These are phyloP conservation scores for Paramecium biaurelia DNA, from an alignment of 73 alveolate genomes.

Conservation along the genomic window DNA sequence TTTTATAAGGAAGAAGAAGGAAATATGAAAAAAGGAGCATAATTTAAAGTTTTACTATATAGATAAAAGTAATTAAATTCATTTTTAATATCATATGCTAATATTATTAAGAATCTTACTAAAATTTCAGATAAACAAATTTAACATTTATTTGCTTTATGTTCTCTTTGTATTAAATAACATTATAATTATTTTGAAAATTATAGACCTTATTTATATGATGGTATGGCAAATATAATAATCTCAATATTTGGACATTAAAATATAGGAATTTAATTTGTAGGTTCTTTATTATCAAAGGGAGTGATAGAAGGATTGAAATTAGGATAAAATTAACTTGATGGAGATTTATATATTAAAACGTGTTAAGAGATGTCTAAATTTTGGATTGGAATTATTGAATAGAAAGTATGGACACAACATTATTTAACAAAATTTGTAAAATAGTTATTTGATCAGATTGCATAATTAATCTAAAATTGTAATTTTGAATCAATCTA, in stretches of 20 bases:
- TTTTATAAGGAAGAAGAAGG: conserved; percentile 46
- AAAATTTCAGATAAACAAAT: conserved; percentile 36
- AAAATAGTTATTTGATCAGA: background rate
- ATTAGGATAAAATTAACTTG: background rate
- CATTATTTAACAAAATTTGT: conserved; percentile 10
- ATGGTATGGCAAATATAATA: conserved; percentile 50
- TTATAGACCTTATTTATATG: conserved; percentile 44
- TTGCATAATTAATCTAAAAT: background rate
- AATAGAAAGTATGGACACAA: conserved; percentile 52
- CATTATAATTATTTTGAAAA: conserved; percentile 47
- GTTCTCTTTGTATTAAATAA: conserved; percentile 47
- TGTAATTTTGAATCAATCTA: background rate
- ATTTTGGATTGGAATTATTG: conserved; percentile 50
- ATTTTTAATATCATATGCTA: conserved; percentile 48
- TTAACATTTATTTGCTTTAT: conserved; percentile 33
- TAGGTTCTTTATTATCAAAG: conserved; percentile 4
- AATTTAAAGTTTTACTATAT: conserved; percentile 47
- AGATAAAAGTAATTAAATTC: conserved; percentile 59
- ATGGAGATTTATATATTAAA: conserved; percentile 31
- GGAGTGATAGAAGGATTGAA: conserved; percentile 43
- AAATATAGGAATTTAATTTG: background rate
- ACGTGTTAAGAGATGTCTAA: conserved; percentile 19
- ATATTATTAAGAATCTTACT: background rate
- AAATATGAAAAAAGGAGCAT: conserved; percentile 52
- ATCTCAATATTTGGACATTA: conserved; percentile 41